These are phyloP conservation scores for Nicotiana paniculata DNA, from an alignment of 257 asterid species.

Conservation along the genomic window DNA sequence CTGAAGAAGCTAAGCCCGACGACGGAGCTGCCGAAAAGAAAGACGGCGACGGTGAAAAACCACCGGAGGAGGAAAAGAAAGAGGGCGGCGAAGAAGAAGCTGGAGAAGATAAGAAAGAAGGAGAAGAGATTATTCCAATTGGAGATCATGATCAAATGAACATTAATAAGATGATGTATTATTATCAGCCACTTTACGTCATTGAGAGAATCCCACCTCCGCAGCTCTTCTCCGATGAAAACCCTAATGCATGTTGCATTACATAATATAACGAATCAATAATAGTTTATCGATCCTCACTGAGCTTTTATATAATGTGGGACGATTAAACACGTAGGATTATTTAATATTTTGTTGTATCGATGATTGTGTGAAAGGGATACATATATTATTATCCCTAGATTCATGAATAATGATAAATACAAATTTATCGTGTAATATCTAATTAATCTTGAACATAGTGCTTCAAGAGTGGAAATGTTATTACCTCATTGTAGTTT, in stretches of 20 bases:
- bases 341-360: neutral
- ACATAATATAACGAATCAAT: slow-evolving; percentile 22
- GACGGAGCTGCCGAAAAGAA: slow-evolving; percentile 24
- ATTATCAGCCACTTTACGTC: slow-evolving; percentile 59
- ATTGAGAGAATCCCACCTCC: slow-evolving; percentile 82
- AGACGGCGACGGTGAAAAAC: slow-evolving; percentile 16
- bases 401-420: neutral
- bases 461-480: neutral
- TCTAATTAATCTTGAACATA: neutral
- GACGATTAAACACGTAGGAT: neutral
- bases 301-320: slow-evolving; percentile 8
- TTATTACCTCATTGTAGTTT: neutral
- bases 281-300: neutral
- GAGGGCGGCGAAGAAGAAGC: neutral
- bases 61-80: slow-evolving; percentile 19
- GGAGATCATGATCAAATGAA: slow-evolving; percentile 1
- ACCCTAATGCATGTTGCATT: slow-evolving; percentile 84
- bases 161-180: slow-evolving; percentile 33
- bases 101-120: slow-evolving; percentile 18
- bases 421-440: neutral
- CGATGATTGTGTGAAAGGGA: neutral
- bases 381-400: neutral
- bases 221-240: slow-evolving; percentile 85
- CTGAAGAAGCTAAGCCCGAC: slow-evolving; percentile 44
- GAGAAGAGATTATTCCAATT: slow-evolving; percentile 18